A percentile compares a stretch with the other conserved stretches of the same genome.
Conservation (phyloP, 2,329 filamentous ascomycete species). For the Hypoxylon sp. region DNA sequence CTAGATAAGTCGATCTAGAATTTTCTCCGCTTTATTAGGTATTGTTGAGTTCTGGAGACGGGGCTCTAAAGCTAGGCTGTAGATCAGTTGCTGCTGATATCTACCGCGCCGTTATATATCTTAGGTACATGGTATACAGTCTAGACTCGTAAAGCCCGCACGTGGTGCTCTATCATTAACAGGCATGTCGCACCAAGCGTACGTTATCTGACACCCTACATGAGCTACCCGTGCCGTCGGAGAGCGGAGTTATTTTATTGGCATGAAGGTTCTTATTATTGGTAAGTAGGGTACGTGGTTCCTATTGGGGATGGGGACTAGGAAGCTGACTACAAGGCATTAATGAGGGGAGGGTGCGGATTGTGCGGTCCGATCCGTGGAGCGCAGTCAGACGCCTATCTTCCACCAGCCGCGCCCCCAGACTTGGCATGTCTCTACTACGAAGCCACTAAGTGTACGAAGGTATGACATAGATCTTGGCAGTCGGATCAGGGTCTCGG, state of each 20-base stretch:
- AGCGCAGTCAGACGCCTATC: conserved; percentile 28
- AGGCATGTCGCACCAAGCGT: conserved; percentile 31
- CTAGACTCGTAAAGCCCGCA: conserved; percentile 38
- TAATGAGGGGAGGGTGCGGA: conserved; percentile 20
- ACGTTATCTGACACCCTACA: conserved; percentile 36
- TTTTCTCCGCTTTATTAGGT: conserved; percentile 16
- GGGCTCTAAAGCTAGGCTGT: conserved; percentile 14
- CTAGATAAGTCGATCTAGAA: not conserved
- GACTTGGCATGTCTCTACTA: conserved; percentile 33
- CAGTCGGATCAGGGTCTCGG: conserved; percentile 37
- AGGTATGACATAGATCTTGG: conserved; percentile 38
- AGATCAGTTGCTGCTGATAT: conserved; percentile 2
- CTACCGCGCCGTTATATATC: conserved; percentile 30
- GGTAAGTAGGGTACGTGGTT: conserved; percentile 31
- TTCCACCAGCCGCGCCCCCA: conserved; percentile 20
- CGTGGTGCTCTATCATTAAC: conserved; percentile 33
- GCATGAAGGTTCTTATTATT: conserved; percentile 15
- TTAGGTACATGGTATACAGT: conserved; percentile 27
- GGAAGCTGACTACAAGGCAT: conserved; percentile 8
- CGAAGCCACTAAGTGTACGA: conserved; percentile 35
- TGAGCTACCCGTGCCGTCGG: conserved; percentile 26
- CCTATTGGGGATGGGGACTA: conserved; percentile 28
- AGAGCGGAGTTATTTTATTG: conserved; percentile 40
- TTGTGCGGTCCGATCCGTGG: conserved; percentile 33
- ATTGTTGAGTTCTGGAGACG: conserved; percentile 10